phyloP scores from a whole-genome alignment of 805 yeast species.

The Wickerhamomyces strasburgensis region DNA sequence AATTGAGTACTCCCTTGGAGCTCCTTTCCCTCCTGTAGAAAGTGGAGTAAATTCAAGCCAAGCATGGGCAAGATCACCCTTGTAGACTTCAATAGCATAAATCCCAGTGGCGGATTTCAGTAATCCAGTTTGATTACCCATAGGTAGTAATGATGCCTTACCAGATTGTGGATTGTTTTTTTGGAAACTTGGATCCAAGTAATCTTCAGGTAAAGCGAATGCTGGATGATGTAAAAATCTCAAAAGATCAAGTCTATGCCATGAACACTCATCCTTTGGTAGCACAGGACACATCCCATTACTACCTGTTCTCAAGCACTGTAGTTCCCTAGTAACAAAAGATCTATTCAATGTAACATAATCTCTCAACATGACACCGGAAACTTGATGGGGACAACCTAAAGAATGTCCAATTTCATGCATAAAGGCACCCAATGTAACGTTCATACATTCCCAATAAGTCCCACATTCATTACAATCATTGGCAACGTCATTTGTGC shows the following conservation, averaged over 20 bases:
- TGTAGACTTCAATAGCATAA: constrained; percentile 65
- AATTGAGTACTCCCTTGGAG: constrained; percentile 46
- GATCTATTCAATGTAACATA: constrained; percentile 77
- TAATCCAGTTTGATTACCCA: constrained; percentile 39
- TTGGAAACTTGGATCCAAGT: constrained; percentile 37
- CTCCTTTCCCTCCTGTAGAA: constrained; percentile 55
- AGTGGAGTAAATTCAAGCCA: constrained; percentile 58
- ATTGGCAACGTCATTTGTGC: constrained; percentile 75
- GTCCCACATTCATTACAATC: constrained; percentile 82
- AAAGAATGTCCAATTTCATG: constrained; percentile 91
- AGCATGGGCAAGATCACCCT: constrained; percentile 38
- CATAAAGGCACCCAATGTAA: constrained; percentile 89
- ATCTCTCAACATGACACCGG: constrained; percentile 88
- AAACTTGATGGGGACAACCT: constrained; percentile 88
- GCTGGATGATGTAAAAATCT: constrained; percentile 80
- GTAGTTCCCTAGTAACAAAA: constrained; percentile 66
- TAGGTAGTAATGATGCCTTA: constrained; percentile 42
- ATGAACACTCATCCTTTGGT: constrained; percentile 68
- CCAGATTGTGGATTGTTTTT: constrained; percentile 27
- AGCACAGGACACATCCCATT: constrained; percentile 44
- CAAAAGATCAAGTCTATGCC: constrained; percentile 79
- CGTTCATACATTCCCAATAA: constrained; percentile 83
- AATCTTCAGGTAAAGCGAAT: constrained; percentile 67
- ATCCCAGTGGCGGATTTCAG: constrained; percentile 62
- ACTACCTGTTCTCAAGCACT: constrained; percentile 47